Evolutionary conservation across 164 flowering plant genomes (phyloP), one percentile per base, ranked within the genome.

Genomic region (Tinospora cordifolia): DNA sequence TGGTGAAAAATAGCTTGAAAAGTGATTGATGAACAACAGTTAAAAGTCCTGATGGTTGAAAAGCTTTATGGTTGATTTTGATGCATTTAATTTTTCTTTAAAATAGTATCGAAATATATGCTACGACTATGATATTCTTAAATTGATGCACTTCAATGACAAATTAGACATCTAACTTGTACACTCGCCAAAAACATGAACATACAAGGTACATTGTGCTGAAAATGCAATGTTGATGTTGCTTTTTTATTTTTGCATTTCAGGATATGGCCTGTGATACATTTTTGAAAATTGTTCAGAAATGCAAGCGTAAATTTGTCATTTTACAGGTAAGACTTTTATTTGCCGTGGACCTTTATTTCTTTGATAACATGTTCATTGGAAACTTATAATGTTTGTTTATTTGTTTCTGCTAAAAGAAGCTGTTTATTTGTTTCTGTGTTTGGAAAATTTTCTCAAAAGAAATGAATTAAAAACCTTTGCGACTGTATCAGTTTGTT

Each of bases 241-340:
- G n/a, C n/a, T n/a, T n/a, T n/a, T 19, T 54, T 8, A 24, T 54
- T 54, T 65, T 65, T 30, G 14, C 67, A 12, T 80, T 83, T 76
- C 90, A 92, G 99, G 99, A 95, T 77, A 95, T 95, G 99, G 99
- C 99, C 54, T 92, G 99, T 63, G 99, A 95, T 62, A 95, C 98
- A 21, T 95, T 95, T 75, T 79, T 95, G 79, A 95, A 92, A 78
- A 95, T 95, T 79, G 99, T 95, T 79, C 99, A 95, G 78, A 95
- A 91, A 78, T 95, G 98, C 90, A 95, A 88, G 81, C 90, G 98
- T 2, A 95, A 95, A 78, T 95, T 95, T 82, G 99, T 95, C 9
- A 80, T 88, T 72, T 78, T 88, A 27, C 99, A 95, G 96, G 99
- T 92, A 76, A 75, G 6, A 39, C 26, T 17, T 41, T 69, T 7